phyloP scores from a whole-genome alignment of 768 basidiomycete species.

The Agrocybe chaxingu region DNA sequence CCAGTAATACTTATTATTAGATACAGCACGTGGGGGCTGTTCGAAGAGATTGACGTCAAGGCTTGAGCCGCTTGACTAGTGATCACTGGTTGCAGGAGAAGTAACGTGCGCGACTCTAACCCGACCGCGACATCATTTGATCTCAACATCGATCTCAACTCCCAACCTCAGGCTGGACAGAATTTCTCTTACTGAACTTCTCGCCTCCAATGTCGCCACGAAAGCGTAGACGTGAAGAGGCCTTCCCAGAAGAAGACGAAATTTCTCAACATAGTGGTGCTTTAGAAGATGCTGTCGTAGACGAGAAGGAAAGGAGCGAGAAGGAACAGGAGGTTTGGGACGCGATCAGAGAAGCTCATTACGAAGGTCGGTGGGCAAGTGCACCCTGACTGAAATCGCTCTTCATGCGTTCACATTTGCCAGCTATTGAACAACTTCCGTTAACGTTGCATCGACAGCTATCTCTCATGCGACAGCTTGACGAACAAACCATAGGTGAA shows the following conservation, averaged over 20 bases:
- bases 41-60: too few species aligned
- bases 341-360: constrained; percentile 72
- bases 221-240: constrained; percentile 48
- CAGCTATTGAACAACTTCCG: constrained; percentile 79
- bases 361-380: constrained; percentile 52
- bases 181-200: constrained; percentile 1
- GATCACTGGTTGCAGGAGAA: too few species aligned
- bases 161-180: not conserved
- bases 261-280: constrained; percentile 17
- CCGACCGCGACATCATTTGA: too few species aligned
- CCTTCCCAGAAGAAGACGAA: constrained; percentile 27
- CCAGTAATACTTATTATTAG: too few species aligned
- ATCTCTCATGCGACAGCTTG: constrained; percentile 68
- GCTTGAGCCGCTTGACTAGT: not conserved
- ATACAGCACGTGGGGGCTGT: too few species aligned
- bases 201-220: constrained; percentile 30
- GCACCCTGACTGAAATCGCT: not conserved
- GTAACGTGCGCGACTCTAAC: too few species aligned
- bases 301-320: constrained; percentile 24
- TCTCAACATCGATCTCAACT: not conserved
- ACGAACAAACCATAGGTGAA: constrained; percentile 60
- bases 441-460: constrained; percentile 70
- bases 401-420: too few species aligned
- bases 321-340: constrained; percentile 72
- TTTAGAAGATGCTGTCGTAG: constrained; percentile 21